phyloP scores from a whole-genome alignment of 1,139 yeast species.

The Candida sanyaensis region DNA sequence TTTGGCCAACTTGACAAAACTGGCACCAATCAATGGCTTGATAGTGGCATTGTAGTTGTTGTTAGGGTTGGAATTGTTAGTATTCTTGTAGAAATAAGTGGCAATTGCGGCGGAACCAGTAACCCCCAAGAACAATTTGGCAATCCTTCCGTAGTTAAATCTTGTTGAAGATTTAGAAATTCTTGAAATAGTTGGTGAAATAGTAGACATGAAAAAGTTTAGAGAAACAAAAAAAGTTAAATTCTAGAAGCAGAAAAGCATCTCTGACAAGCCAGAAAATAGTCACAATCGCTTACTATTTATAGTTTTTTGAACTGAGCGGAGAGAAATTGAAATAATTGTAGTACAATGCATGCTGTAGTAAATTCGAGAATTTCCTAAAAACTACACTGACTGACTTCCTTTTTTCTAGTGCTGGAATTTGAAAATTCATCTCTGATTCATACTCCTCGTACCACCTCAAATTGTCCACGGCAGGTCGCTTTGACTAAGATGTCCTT shows the following conservation, averaged over 20 bases:
- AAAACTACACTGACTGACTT: too few relatives aligned
- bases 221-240: too few relatives aligned
- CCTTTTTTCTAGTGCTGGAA: too few relatives aligned
- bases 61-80: constrained; percentile 11
- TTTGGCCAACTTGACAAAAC: constrained; percentile 23
- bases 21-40: constrained; percentile 19
- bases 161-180: constrained; percentile 3
- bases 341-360: too few relatives aligned
- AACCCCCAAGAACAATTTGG: constrained; percentile 16
- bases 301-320: not conserved
- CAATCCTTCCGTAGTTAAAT: constrained; percentile 6
- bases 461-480: too few relatives aligned
- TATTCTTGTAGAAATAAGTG: constrained; percentile 15
- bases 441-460: too few relatives aligned
- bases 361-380: too few relatives aligned
- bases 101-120: constrained; percentile 26
- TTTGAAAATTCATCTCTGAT: too few relatives aligned
- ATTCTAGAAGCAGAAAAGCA: too few relatives aligned
- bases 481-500: not conserved
- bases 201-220: constrained; percentile 12
- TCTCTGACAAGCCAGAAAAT: too few relatives aligned
- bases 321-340: not conserved
- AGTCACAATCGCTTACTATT: not conserved
- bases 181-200: constrained; percentile 12
- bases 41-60: constrained; percentile 16